A percentile compares a stretch with the other conserved stretches of the same genome.
phyloP scores from a whole-genome alignment of 1,284 basidiomycete species.

The Prillingera fragicola region DNA sequence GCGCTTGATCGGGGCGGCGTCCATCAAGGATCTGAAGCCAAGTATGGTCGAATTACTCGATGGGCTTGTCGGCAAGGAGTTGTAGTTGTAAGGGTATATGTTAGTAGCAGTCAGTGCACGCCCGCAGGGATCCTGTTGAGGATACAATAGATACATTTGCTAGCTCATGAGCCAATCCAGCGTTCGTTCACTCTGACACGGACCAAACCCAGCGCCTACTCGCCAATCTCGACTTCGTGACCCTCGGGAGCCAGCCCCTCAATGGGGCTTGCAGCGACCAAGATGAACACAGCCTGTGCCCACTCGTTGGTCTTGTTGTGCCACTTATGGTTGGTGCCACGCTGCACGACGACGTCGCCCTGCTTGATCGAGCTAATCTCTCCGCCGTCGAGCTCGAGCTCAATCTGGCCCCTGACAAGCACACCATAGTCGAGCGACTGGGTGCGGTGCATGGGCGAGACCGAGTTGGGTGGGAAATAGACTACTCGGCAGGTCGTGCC shows the following conservation, averaged over 20 bases:
- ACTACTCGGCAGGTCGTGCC: constrained; percentile 14
- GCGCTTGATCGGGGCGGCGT: constrained; percentile 72
- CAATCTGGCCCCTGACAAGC: constrained; percentile 10
- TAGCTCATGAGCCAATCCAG: too few species aligned
- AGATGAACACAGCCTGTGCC: constrained; percentile 14
- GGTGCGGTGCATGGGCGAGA: constrained; percentile 13
- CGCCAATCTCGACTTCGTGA: too few species aligned
- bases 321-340: constrained; percentile 14
- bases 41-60: too few species aligned
- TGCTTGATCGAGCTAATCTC: constrained; percentile 3
- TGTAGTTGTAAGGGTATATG: too few species aligned
- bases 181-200: too few species aligned
- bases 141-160: too few species aligned
- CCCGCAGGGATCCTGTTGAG: too few species aligned
- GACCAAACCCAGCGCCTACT: too few species aligned
- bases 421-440: constrained; percentile 10
- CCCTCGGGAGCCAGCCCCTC: too few species aligned
- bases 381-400: constrained; percentile 13
- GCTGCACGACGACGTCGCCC: constrained; percentile 11
- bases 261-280: constrained; percentile 11
- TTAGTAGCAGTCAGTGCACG: too few species aligned
- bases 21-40: too few species aligned
- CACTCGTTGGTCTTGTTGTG: constrained; percentile 9
- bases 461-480: constrained; percentile 12
- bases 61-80: too few species aligned